Evolutionary conservation across 2,329 filamentous ascomycete species (phyloP), one percentile per base, ranked within the genome.

Genomic region (Colletotrichum liaoningense): DNA sequence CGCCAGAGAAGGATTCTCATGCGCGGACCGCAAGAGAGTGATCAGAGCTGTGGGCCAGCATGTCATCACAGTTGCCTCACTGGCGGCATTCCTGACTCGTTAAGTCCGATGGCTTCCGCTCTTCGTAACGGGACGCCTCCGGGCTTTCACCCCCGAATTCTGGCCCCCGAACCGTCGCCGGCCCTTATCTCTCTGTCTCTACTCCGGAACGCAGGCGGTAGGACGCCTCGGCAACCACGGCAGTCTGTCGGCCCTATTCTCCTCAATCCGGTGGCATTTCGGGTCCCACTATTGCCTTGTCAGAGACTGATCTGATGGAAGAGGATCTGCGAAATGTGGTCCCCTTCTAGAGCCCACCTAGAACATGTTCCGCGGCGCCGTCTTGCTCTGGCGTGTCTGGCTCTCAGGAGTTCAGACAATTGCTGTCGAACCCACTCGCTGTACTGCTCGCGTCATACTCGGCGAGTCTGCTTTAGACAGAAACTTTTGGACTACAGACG

Each of bases 161-260:
- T 68, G 49, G 35, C 7, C 42, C 35, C 56, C 56, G 69, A 72
- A 38, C 64, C 69, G 64, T 72, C 57, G 58, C 69, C 69, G 69
- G 62, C 56, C 38, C 60, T 54, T 66, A 54, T 58, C 26, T 30
- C 33, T 52, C 12, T 35, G n/a, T 33, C 30, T 9, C 46, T 65
- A 42, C 9, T 55, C 49, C 70, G 71, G 62, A 38, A 59, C 71
- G 22, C 38, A 59, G 54, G 14, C 16, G 7, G n/a, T 56, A 70
- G 60, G 22, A 62, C 62, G 57, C 38, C 52, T 57, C 52, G 59
- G 66, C 54, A 73, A 28, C 59, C 35, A 57, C 60, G 60, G 67
- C 46, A 62, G 22, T 66, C 33, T 70, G 46, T 70, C 70, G 70
- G 70, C 60, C 70, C 70, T 73, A 60, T 73, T 70, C 55, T n/a